Evolutionary conservation across 306 rosid species (phyloP), one percentile per base, ranked within the genome.

Genomic region (Cicer arietinum): DNA sequence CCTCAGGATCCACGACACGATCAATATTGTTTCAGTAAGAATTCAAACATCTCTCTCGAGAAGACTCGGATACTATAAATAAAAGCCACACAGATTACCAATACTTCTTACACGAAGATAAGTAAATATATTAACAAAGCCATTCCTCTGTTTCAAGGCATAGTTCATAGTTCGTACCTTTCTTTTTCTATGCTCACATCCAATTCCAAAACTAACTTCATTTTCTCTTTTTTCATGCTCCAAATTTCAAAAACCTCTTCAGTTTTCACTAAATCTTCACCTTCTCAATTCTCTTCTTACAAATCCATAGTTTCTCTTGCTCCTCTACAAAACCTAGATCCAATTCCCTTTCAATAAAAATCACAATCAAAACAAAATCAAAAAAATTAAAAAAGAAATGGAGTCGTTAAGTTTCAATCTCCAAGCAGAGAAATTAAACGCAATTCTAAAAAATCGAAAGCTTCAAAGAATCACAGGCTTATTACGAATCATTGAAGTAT

Each of bases 391-490:
- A 16, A 22, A 14, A 2, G 6, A 8, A 48, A 94, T 94, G 98
- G 85, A 91, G 18, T 90, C 94, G 0, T 70, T 88, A 68, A 81
- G 81, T 43, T 84, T 88, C 72, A 80, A 88, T 78, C 82, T 94
- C 14, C 90, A 88, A 79, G 76, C 88, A 13, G 93, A 87, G 86
- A 91, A 90, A 84, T 81, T 87, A 12, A 94, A 88, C 77, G 85
- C 89, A 8, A 84, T 86, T 35, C 51, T 69, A 5, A 89, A 84
- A 77, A 13, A 86, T 70, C 81, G 83, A 6, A 89, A 84, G 76
- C 81, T 85, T 51, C 84, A 75, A 47, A 86, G 76, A 80, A 59
- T 91, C 1, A 77, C 91, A 12, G 86, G 79, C 60, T 45, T 91
- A 14, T 76, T 89, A 3, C 85, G 97, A 0, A 39, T 89, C 7